Conservation (phyloP, 768 basidiomycete species). For the Hortiboletus flavorubellus region DNA sequence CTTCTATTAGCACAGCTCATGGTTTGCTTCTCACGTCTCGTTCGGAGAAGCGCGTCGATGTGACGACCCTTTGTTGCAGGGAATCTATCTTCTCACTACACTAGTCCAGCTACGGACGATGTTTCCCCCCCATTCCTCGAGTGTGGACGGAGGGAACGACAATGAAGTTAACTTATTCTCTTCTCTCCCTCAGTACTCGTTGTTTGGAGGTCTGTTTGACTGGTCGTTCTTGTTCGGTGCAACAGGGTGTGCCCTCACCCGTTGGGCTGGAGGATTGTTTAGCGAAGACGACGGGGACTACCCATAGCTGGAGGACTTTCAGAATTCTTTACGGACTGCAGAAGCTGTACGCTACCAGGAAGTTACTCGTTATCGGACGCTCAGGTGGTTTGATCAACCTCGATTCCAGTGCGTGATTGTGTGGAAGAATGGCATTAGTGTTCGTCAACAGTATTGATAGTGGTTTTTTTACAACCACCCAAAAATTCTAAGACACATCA, state of each 20-base stretch:
- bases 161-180: slow-evolving; percentile 54
- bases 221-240: slow-evolving; percentile 67
- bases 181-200: slow-evolving; percentile 68
- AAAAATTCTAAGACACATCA: background rate
- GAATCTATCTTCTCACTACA: slow-evolving; percentile 79
- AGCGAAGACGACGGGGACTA: slow-evolving; percentile 15
- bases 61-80: slow-evolving; percentile 39
- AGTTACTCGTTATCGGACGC: background rate
- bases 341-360: slow-evolving; percentile 4
- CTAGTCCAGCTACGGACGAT: slow-evolving; percentile 78
- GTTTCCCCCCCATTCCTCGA: slow-evolving; percentile 53
- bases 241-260: slow-evolving; percentile 39
- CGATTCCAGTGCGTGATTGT: background rate
- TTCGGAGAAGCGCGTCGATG: slow-evolving; percentile 1
- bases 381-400: background rate
- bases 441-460: background rate
- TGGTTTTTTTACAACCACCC: background rate
- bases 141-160: slow-evolving; percentile 3
- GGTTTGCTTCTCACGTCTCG: slow-evolving; percentile 41
- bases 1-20: slow-evolving; percentile 79
- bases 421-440: background rate
- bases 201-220: slow-evolving; percentile 75
- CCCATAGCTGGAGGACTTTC: slow-evolving; percentile 1
- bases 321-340: background rate
- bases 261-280: slow-evolving; percentile 50